Evolutionary conservation across 257 asterid genomes (phyloP).

Genomic region (Verbascum thapsus): DNA sequence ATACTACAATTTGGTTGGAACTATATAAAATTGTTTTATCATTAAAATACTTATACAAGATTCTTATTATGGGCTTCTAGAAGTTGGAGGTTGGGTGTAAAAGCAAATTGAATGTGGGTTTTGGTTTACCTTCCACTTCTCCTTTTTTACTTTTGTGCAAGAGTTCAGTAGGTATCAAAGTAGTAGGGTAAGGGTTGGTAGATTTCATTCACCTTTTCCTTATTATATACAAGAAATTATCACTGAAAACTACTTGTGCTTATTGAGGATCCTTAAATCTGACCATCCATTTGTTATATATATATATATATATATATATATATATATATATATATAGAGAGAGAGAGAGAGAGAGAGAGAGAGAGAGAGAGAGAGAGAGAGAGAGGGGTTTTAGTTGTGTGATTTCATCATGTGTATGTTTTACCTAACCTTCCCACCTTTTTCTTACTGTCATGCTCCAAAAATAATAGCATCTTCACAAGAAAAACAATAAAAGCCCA

Average conservation of each 20-base stretch:
- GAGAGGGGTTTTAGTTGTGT: slow-evolving; percentile 19
- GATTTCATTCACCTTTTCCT: slow-evolving; percentile 24
- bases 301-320: no score
- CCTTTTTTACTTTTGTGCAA: slow-evolving; percentile 32
- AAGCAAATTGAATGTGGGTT: slow-evolving; percentile 54
- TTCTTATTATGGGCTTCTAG: slow-evolving; percentile 58
- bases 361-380: slow-evolving; percentile 25
- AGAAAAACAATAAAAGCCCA: not conserved
- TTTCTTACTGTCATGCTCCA: slow-evolving; percentile 31
- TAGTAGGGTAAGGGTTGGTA: slow-evolving; percentile 29
- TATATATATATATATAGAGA: no score
- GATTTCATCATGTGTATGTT: slow-evolving; percentile 26
- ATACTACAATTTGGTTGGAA: slow-evolving; percentile 7
- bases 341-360: no score
- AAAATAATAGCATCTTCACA: slow-evolving; percentile 12
- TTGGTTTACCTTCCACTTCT: slow-evolving; percentile 51
- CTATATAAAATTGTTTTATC: no score
- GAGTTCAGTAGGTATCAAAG: slow-evolving; percentile 39
- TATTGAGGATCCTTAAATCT: no score
- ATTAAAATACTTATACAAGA: slow-evolving; percentile 37
- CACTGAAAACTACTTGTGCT: not conserved
- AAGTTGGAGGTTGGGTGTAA: slow-evolving; percentile 58
- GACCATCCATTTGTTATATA: no score
- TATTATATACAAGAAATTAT: not conserved
- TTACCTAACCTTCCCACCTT: slow-evolving; percentile 35